A percentile compares a stretch with the other conserved stretches of the same genome.
Evolutionary conservation across 805 yeast species (phyloP).

Genomic region (Metschnikowia corniflorae): DNA sequence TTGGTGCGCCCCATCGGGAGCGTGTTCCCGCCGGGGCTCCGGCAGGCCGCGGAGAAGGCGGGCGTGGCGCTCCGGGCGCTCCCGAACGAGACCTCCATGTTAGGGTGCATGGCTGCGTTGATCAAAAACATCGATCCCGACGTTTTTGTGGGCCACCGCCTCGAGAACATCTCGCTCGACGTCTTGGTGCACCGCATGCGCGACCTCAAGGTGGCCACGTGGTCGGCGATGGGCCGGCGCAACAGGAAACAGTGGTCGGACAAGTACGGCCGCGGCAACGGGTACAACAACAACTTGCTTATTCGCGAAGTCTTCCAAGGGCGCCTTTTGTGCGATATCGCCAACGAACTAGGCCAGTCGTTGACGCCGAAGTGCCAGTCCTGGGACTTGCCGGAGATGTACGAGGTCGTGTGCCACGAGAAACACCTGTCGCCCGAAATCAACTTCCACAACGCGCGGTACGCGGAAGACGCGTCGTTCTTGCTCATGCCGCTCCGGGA

Average conservation of each 20-base stretch:
- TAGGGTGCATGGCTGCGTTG: constrained; percentile 70
- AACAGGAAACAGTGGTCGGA: constrained; percentile 76
- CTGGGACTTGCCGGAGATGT: constrained; percentile 94
- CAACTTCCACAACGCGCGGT: constrained; percentile 64
- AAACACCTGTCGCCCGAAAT: constrained; percentile 63
- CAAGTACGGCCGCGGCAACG: constrained; percentile 53
- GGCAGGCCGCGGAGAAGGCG: constrained; percentile 54
- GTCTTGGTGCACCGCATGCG: constrained; percentile 78
- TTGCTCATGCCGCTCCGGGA: constrained; percentile 70
- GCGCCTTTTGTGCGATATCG: constrained; percentile 84
- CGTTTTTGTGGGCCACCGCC: constrained; percentile 79
- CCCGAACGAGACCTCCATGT: constrained; percentile 68
- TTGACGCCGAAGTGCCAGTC: constrained; percentile 87
- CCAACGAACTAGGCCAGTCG: constrained; percentile 93
- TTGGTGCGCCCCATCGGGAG: constrained; percentile 74
- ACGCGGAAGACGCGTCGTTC: constrained; percentile 62
- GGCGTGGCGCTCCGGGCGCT: constrained; percentile 53
- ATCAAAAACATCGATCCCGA: constrained; percentile 84
- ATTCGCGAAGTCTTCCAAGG: constrained; percentile 78
- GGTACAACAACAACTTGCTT: constrained; percentile 49
- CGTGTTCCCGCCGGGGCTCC: constrained; percentile 74
- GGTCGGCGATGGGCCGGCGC: constrained; percentile 84
- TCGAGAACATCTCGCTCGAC: constrained; percentile 76
- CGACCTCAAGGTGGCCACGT: constrained; percentile 66
- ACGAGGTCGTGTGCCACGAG: constrained; percentile 67